Evolutionary conservation across 352 stramenopile species (phyloP).

Genomic region (Pythium pyrilobum): DNA sequence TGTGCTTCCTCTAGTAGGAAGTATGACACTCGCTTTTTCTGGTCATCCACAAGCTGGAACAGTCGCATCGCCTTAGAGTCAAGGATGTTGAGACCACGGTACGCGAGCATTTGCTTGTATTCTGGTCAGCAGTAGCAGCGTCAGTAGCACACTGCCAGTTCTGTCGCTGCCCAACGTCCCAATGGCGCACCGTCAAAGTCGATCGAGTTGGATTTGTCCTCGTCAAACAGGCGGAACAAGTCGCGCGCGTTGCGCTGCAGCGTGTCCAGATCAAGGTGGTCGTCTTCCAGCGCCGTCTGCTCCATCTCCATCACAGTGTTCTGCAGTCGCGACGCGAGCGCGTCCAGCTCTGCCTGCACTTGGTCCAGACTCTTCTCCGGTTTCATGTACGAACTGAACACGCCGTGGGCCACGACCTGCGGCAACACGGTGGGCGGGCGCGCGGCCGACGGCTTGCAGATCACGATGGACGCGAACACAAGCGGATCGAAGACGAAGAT

Average conservation of each 20-base stretch:
- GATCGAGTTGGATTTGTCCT: constrained; percentile 71
- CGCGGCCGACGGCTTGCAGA: constrained; percentile 54
- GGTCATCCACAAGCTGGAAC: constrained; percentile 66
- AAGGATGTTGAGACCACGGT: constrained; percentile 55
- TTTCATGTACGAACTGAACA: constrained; percentile 48
- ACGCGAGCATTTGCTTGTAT: constrained; percentile 75
- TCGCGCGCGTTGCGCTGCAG: constrained; percentile 51
- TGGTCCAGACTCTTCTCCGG: constrained; percentile 45
- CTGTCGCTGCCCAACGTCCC: neutral
- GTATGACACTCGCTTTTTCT: constrained; percentile 66
- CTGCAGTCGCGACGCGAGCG: constrained; percentile 34
- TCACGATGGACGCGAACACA: constrained; percentile 38
- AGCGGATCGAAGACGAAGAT: constrained; percentile 52
- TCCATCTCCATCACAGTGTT: constrained; percentile 52
- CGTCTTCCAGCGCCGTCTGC: constrained; percentile 26
- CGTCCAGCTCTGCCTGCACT: constrained; percentile 40
- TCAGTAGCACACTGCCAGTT: too few species aligned
- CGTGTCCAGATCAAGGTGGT: constrained; percentile 25
- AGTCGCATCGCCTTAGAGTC: constrained; percentile 65
- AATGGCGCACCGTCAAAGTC: constrained; percentile 50
- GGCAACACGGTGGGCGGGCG: constrained; percentile 43
- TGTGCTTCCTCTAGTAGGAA: too few species aligned
- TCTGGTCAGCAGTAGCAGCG: too few species aligned
- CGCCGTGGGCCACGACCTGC: constrained; percentile 48
- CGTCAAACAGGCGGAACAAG: constrained; percentile 67